Evolutionary conservation across 305 asterid genomes (phyloP).

Genomic region (Fraxinus ornus): DNA sequence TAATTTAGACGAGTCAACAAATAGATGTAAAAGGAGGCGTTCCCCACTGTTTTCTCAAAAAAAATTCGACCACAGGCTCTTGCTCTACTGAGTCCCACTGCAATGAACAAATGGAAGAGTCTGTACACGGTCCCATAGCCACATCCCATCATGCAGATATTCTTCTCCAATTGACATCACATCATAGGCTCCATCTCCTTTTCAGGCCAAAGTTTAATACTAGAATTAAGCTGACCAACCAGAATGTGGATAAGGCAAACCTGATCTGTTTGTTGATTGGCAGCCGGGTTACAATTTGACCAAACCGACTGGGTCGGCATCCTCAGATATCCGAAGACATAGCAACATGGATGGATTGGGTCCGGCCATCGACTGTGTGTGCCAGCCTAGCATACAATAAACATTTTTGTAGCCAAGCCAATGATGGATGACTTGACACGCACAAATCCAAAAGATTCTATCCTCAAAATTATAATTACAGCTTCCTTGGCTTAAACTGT

Average conservation of each 20-base stretch:
- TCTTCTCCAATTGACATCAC: conserved; percentile 31
- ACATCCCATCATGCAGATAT: conserved; percentile 24
- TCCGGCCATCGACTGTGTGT: conserved; percentile 28
- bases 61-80: conserved; percentile 37
- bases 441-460: conserved; percentile 16
- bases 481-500: conserved; percentile 37
- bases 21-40: conserved; percentile 24
- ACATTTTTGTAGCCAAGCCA: conserved; percentile 8
- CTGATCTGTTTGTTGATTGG: conserved; percentile 22
- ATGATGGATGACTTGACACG: conserved; percentile 14
- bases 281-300: conserved; percentile 11
- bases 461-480: not conserved
- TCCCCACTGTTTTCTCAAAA: conserved; percentile 38
- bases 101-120: conserved; percentile 34
- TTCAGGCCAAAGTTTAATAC: conserved; percentile 15
- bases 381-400: conserved; percentile 42
- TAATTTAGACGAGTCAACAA: conserved; percentile 39
- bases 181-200: conserved; percentile 7
- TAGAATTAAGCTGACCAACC: conserved; percentile 22
- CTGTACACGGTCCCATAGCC: conserved; percentile 34
- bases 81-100: conserved; percentile 26
- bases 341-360: conserved; percentile 29
- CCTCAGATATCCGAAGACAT: conserved; percentile 10
- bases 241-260: conserved; percentile 23
- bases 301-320: conserved; percentile 18